Conservation (phyloP, 2,329 filamentous ascomycete species). For the Talaromyces sp. region DNA sequence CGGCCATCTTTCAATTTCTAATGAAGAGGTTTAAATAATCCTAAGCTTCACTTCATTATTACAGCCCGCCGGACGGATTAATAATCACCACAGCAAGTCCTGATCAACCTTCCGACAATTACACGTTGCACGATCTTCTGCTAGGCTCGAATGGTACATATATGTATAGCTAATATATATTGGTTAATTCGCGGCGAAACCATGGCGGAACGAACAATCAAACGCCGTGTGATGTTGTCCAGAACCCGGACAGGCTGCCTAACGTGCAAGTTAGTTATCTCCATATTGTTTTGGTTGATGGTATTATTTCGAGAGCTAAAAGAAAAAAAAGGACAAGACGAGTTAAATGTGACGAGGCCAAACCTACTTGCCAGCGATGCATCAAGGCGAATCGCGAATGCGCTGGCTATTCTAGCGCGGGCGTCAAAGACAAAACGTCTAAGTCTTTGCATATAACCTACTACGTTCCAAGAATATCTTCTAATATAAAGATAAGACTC, state of each 20-base stretch:
- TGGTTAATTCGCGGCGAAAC: neutral
- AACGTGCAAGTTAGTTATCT: constrained; percentile 9
- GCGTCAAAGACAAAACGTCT: neutral
- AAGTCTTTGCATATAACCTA: constrained; percentile 6
- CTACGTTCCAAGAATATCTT: neutral
- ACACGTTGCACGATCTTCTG: neutral
- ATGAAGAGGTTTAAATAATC: too few species aligned
- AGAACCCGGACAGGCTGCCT: constrained; percentile 3
- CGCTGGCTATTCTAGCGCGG: neutral
- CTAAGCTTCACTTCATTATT: too few species aligned
- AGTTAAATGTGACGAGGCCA: constrained; percentile 8
- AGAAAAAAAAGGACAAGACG: neutral
- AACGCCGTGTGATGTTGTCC: constrained; percentile 4
- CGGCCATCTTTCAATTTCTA: too few species aligned
- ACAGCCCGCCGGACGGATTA: neutral
- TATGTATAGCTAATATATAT: neutral
- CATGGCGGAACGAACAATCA: neutral
- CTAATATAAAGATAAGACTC: neutral
- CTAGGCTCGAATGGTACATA: neutral
- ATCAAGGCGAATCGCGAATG: constrained; percentile 2
- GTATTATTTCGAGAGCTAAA: neutral
- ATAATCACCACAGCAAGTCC: neutral
- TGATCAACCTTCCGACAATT: neutral
- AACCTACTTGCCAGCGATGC: constrained; percentile 6
- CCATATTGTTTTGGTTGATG: neutral